These are phyloP conservation scores for Pythium aphanidermatum DNA, from an alignment of 352 stramenopile species.

Conservation along the genomic window DNA sequence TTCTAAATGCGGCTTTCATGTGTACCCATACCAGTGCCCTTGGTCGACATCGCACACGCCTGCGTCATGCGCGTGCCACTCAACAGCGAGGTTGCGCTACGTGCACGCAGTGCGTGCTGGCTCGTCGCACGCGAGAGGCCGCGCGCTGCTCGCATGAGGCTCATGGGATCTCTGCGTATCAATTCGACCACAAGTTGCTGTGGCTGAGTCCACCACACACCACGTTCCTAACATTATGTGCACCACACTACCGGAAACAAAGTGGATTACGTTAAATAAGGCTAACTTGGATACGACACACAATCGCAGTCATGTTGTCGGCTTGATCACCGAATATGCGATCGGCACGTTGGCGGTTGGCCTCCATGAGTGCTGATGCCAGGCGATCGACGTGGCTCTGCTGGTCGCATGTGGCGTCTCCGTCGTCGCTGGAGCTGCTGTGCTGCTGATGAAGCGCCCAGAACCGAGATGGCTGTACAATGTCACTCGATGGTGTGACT, in stretches of 20 bases:
- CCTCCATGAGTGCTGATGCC: constrained; percentile 40
- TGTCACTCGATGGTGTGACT: constrained; percentile 4
- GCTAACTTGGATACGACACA: constrained; percentile 39
- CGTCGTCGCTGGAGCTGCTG: not conserved
- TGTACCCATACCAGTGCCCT: constrained; percentile 2
- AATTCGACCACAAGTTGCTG: constrained; percentile 9
- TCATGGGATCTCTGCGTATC: constrained; percentile 10
- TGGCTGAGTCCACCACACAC: not conserved
- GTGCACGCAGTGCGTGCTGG: not conserved
- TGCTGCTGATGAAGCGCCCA: not conserved
- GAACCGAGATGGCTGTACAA: not conserved
- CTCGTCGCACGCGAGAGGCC: constrained; percentile 5
- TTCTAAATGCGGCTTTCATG: too few species aligned
- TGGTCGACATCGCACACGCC: constrained; percentile 7
- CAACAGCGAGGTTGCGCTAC: constrained; percentile 12
- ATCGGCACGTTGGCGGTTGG: constrained; percentile 53
- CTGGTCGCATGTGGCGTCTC: not conserved
- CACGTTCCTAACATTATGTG: constrained; percentile 4
- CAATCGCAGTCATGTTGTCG: constrained; percentile 86
- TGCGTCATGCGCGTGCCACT: not conserved
- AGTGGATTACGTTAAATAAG: constrained; percentile 3
- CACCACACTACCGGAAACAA: constrained; percentile 1
- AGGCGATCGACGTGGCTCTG: constrained; percentile 25
- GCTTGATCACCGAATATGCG: constrained; percentile 75
- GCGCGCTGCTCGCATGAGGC: constrained; percentile 12